Conservation (phyloP, 2,329 filamentous ascomycete genomes). For the Xylariaceae sp. region DNA sequence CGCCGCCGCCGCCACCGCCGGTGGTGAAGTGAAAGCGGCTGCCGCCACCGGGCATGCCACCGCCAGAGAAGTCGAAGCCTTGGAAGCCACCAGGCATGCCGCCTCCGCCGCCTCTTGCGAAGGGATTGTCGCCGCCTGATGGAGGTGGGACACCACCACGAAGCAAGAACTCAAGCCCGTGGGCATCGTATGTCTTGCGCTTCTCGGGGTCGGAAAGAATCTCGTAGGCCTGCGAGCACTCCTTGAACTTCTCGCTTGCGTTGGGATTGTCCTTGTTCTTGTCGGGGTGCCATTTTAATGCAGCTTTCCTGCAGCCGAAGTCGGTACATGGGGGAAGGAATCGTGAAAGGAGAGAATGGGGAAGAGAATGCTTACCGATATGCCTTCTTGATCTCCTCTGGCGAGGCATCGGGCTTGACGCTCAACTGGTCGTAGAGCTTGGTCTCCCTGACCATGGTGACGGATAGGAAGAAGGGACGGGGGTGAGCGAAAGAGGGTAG, state of each 20-base stretch:
- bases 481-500: neutral
- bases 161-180: constrained; percentile 87
- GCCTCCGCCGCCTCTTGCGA: constrained; percentile 52
- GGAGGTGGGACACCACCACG: constrained; percentile 70
- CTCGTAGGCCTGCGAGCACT: constrained; percentile 95
- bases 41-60: constrained; percentile 44
- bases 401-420: constrained; percentile 73
- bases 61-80: constrained; percentile 12
- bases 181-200: constrained; percentile 91
- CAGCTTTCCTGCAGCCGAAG: constrained; percentile 64
- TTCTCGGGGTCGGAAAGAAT: constrained; percentile 97
- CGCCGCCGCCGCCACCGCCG: constrained; percentile 46
- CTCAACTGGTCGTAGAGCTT: constrained; percentile 88
- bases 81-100: constrained; percentile 12
- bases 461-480: constrained; percentile 28
- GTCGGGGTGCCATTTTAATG: constrained; percentile 91
- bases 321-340: constrained; percentile 30
- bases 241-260: constrained; percentile 93
- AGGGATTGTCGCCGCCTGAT: constrained; percentile 59
- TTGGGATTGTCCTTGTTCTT: constrained; percentile 92
- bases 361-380: constrained; percentile 62
- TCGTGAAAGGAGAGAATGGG: neutral
- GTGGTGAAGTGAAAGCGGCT: constrained; percentile 65
- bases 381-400: constrained; percentile 96
- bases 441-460: constrained; percentile 82